Evolutionary conservation across 345 rosid genomes (phyloP).

Genomic region (Melaleuca quinquenervia): DNA sequence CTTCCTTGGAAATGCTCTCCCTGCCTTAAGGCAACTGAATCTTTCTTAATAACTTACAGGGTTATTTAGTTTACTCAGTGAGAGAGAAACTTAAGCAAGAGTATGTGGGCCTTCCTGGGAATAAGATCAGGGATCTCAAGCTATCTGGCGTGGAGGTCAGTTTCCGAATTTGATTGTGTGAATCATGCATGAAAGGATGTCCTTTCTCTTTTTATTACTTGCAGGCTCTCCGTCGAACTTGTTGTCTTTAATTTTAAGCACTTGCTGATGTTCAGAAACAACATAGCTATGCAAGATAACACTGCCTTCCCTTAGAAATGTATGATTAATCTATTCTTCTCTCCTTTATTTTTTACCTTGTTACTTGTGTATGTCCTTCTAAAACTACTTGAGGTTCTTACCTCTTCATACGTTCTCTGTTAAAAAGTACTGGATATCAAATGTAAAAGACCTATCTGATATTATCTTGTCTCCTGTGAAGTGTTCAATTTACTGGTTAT

Average conservation of each 20-base stretch:
- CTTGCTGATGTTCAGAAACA: background rate
- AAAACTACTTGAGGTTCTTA: background rate
- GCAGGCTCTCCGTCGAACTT: background rate
- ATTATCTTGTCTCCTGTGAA: background rate
- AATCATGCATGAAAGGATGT: background rate
- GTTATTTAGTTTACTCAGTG: slow-evolving; percentile 71
- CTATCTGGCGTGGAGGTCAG: slow-evolving; percentile 75
- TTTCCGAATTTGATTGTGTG: background rate
- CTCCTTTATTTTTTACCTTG: background rate
- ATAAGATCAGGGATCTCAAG: slow-evolving; percentile 73
- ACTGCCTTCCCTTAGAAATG: background rate
- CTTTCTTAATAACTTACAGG: slow-evolving; percentile 23
- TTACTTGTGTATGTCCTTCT: background rate
- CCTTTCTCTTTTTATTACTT: background rate
- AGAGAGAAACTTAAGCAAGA: slow-evolving; percentile 74
- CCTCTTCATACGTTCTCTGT: background rate
- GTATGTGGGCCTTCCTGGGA: slow-evolving; percentile 57
- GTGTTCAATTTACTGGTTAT: background rate
- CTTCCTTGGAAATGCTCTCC: background rate
- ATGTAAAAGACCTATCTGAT: background rate
- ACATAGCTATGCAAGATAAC: background rate
- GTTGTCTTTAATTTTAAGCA: background rate
- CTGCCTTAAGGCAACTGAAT: background rate
- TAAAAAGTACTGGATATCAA: background rate
- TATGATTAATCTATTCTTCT: background rate